phyloP scores from a whole-genome alignment of 2,329 filamentous ascomycete species.

The Apiospora kogelbergensis region DNA sequence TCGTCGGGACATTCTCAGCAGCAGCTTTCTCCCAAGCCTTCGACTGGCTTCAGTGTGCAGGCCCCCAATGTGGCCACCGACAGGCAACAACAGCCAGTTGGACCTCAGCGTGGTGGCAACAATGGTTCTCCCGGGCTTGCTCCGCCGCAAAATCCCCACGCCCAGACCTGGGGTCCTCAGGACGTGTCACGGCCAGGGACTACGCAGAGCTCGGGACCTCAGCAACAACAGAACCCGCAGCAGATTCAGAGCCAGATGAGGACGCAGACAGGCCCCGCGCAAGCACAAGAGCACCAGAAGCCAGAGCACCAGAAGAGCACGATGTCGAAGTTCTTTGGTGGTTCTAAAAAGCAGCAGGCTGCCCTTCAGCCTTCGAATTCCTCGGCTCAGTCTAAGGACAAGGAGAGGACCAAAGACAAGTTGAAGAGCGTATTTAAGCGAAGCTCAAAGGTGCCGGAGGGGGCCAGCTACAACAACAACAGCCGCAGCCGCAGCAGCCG shows the following conservation, averaged over 20 bases:
- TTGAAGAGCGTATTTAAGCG: constrained; percentile 30
- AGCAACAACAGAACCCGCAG: constrained; percentile 3
- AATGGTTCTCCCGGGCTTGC: neutral
- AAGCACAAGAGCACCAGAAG: constrained; percentile 9
- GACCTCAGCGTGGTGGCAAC: neutral
- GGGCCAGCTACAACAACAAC: too few species aligned
- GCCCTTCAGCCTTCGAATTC: constrained; percentile 13
- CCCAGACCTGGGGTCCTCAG: neutral
- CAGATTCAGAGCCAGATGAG: constrained; percentile 7
- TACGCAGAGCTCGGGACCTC: neutral
- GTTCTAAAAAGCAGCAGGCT: constrained; percentile 2
- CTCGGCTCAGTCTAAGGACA: constrained; percentile 21
- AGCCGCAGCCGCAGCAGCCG: constrained; percentile 12
- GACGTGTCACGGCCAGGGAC: neutral
- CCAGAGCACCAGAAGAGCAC: constrained; percentile 14
- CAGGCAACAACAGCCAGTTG: neutral
- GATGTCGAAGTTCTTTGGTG: constrained; percentile 26
- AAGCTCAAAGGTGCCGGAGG: constrained; percentile 20
- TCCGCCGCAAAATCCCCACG: neutral
- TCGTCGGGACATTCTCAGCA: neutral
- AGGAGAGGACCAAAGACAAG: constrained; percentile 28
- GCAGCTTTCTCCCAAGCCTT: neutral
- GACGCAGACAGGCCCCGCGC: neutral
- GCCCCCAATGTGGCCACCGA: neutral
- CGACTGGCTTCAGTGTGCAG: neutral